Evolutionary conservation across 2,329 filamentous ascomycete species (phyloP).

Genomic region (Sarocladium brachiariae): DNA sequence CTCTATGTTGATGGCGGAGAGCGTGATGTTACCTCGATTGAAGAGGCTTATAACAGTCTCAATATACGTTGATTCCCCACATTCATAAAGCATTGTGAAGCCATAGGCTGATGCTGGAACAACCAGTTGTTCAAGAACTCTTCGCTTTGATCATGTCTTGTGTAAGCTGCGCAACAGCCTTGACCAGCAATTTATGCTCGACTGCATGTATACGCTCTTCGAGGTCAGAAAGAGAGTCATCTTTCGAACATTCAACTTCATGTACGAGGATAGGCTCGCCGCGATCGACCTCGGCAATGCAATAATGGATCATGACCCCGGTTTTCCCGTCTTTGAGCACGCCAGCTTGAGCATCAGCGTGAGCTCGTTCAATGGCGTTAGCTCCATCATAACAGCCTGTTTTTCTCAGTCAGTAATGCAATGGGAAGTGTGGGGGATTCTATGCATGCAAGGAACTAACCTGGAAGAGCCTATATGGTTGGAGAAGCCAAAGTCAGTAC

Average conservation of each 20-base stretch:
- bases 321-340: slow-evolving; percentile 62
- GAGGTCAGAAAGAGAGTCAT: slow-evolving; percentile 58
- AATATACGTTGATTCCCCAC: too few relatives aligned
- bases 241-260: slow-evolving; percentile 60
- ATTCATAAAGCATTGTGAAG: too few relatives aligned
- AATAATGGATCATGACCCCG: slow-evolving; percentile 86
- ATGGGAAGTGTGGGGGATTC: neutral
- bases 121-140: too few relatives aligned
- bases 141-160: slow-evolving; percentile 27
- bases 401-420: slow-evolving; percentile 8
- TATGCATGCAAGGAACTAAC: slow-evolving; percentile 16
- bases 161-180: slow-evolving; percentile 53
- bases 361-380: slow-evolving; percentile 71
- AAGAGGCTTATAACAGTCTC: too few relatives aligned
- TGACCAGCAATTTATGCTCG: slow-evolving; percentile 74
- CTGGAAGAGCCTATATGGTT: slow-evolving; percentile 26
- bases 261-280: slow-evolving; percentile 65
- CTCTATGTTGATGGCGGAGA: too few relatives aligned
- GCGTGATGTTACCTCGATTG: too few relatives aligned
- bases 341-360: slow-evolving; percentile 60
- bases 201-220: slow-evolving; percentile 66
- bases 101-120: too few relatives aligned
- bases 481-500: slow-evolving; percentile 39
- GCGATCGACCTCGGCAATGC: slow-evolving; percentile 72
- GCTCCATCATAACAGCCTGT: slow-evolving; percentile 69